Evolutionary conservation across 208 protist species (phyloP).

Genomic region (Trypanosoma melophagium): DNA sequence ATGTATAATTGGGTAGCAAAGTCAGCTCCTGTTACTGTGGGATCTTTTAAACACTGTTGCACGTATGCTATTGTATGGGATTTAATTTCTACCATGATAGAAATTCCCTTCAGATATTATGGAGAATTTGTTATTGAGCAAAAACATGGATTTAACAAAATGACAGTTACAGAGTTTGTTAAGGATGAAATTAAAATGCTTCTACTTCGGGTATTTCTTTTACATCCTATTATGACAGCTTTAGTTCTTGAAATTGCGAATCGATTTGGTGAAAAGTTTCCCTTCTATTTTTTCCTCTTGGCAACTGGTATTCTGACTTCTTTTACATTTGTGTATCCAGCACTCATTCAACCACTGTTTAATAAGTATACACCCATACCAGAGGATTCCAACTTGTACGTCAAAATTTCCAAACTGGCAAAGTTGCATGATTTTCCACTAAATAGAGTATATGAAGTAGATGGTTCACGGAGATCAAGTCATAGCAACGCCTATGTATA

Average conservation of each 20-base stretch:
- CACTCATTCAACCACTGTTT: slow-evolving; percentile 87
- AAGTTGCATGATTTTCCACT: slow-evolving; percentile 64
- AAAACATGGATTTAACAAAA: slow-evolving; percentile 87
- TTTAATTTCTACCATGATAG: slow-evolving; percentile 40
- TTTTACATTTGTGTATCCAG: slow-evolving; percentile 62
- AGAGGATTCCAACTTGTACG: slow-evolving; percentile 35
- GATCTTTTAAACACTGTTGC: slow-evolving; percentile 67
- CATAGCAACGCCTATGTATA: slow-evolving; percentile 92
- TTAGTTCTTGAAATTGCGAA: slow-evolving; percentile 65
- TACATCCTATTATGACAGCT: slow-evolving; percentile 45
- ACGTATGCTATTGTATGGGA: slow-evolving; percentile 36
- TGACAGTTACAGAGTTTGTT: slow-evolving; percentile 63
- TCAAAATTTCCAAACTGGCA: slow-evolving; percentile 55
- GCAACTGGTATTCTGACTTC: slow-evolving; percentile 37
- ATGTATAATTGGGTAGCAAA: slow-evolving; percentile 39
- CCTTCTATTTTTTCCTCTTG: slow-evolving; percentile 66
- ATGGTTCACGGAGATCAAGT: slow-evolving; percentile 71
- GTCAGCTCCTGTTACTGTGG: slow-evolving; percentile 22
- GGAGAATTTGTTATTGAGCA: slow-evolving; percentile 83
- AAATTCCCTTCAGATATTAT: slow-evolving; percentile 77
- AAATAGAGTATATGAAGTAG: slow-evolving; percentile 65
- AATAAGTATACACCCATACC: slow-evolving; percentile 76
- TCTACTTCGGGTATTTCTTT: slow-evolving; percentile 42
- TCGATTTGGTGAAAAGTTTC: slow-evolving; percentile 76
- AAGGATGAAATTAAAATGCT: slow-evolving; percentile 69